Base-by-base conservation (phyloP, 768 basidiomycete species). In the Daedaleopsis sinensis region DNA sequence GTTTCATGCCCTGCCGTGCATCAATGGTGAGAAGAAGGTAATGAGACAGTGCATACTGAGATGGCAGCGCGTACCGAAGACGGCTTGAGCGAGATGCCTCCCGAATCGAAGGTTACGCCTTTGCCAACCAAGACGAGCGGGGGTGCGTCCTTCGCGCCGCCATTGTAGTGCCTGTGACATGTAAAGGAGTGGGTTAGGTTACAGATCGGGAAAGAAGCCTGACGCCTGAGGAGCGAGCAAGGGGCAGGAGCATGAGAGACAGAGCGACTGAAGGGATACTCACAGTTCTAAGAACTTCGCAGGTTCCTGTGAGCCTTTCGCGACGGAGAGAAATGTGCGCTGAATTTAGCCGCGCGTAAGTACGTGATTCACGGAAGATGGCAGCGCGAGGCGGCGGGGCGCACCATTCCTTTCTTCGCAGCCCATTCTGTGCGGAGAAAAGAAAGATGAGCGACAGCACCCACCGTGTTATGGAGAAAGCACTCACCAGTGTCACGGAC, bases 31-130 rank as follows among this genome's bases (percentile, higher is more conserved):
- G 46, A 42, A 32, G 18, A 15, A 58, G 19, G 36, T 35, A 24
- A n/a, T 11, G 18, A 49, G 16, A 56, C 54, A 15, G 18, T 36
- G 32, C n/a, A 39, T 13, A 52, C 16, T n/a, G 8, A 18, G 12
- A 46, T 11, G 5, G 49, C 8, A 11, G 18, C 8, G 79, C 84
- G 68, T 62, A 87, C 91, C 39, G 81, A 80, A 37, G 80, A 71
- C n/a, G 90, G 85, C 75, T 95, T 95, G 73, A 96, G 76, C 61
- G 88, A 90, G 73, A 94, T 94, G 66, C 92, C 92, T 79, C 93
- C 93, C 3, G 87, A 86, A 73, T 96, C 93, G 65, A 95, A 96
- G 18, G 93, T 94, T 70, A 95, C 88, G 62, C 93, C 93, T 72
- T 95, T 94, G 37, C 93, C 93, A 38, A 95, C 91, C 62, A 93